Conservation (phyloP, 1,284 basidiomycete genomes). For the Tilletia setariae region DNA sequence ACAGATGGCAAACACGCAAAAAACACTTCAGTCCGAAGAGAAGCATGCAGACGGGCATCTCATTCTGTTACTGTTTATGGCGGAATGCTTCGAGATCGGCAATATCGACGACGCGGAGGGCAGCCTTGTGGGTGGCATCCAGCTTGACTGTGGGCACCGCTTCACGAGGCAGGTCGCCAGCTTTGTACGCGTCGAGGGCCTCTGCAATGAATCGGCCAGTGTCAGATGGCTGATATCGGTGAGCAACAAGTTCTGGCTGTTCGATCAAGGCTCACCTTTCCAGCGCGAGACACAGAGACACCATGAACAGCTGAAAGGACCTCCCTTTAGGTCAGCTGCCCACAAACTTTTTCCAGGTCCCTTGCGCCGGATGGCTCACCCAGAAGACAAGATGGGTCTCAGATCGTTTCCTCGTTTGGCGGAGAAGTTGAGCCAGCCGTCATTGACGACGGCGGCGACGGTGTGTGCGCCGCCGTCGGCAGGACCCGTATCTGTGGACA, state of each 20-base stretch:
- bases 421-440: constrained; percentile 35
- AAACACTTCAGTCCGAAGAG: too few species aligned
- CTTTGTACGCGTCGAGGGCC: constrained; percentile 9
- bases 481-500: constrained; percentile 28
- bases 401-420: constrained; percentile 42
- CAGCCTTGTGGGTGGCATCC: constrained; percentile 14
- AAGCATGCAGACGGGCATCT: too few species aligned
- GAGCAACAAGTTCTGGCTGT: background rate
- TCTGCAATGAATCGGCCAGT: background rate
- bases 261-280: constrained; percentile 45
- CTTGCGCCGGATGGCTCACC: too few species aligned
- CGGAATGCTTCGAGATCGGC: constrained; percentile 1
- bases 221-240: background rate
- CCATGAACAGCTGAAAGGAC: constrained; percentile 27
- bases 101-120: constrained; percentile 9
- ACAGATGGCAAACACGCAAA: too few species aligned
- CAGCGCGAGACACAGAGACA: constrained; percentile 40
- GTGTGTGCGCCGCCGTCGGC: constrained; percentile 38
- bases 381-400: constrained; percentile 30
- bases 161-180: constrained; percentile 9
- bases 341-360: too few species aligned
- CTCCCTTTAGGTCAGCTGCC: background rate
- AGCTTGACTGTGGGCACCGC: constrained; percentile 9
- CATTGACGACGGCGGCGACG: constrained; percentile 36
- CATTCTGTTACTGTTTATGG: too few species aligned